Conservation (phyloP, 2,329 filamentous ascomycete species). For the Exophiala sp. region DNA sequence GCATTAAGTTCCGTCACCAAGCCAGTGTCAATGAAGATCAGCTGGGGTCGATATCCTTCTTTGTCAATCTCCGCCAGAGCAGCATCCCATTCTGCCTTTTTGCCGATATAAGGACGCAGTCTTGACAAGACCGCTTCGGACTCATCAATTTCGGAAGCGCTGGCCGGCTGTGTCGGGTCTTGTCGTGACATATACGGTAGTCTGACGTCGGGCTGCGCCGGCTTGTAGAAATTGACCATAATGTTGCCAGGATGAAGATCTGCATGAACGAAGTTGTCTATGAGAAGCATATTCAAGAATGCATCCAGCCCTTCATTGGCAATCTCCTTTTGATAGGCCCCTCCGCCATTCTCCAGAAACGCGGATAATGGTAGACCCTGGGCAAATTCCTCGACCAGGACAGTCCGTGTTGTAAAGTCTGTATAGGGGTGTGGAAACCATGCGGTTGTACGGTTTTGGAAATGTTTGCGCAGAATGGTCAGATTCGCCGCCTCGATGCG, state of each 20-base stretch:
- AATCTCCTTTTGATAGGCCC: constrained; percentile 88
- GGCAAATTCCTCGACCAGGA: constrained; percentile 91
- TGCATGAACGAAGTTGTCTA: constrained; percentile 97
- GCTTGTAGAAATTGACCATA: constrained; percentile 97
- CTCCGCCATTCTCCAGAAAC: constrained; percentile 87
- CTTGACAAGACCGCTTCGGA: constrained; percentile 81
- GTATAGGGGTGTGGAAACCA: constrained; percentile 95
- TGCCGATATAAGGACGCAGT: constrained; percentile 65
- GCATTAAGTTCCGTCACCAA: constrained; percentile 89
- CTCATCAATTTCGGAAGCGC: constrained; percentile 60
- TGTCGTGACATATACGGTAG: constrained; percentile 42
- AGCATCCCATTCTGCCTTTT: constrained; percentile 64
- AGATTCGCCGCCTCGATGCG: constrained; percentile 92
- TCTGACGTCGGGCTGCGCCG: constrained; percentile 62
- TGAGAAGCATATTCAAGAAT: constrained; percentile 90
- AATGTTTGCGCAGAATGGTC: constrained; percentile 78
- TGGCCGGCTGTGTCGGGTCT: constrained; percentile 37
- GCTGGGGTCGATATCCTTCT: constrained; percentile 85
- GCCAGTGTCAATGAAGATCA: constrained; percentile 96
- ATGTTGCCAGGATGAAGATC: constrained; percentile 97
- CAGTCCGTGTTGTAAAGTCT: constrained; percentile 85
- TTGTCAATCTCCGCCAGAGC: constrained; percentile 71
- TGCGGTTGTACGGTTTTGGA: constrained; percentile 81
- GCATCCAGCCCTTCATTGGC: constrained; percentile 92
- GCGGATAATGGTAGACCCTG: constrained; percentile 86